A percentile compares a stretch with the other conserved stretches of the same genome.
phyloP scores from a whole-genome alignment of 1,284 basidiomycete species.

The Ustilago hordei region DNA sequence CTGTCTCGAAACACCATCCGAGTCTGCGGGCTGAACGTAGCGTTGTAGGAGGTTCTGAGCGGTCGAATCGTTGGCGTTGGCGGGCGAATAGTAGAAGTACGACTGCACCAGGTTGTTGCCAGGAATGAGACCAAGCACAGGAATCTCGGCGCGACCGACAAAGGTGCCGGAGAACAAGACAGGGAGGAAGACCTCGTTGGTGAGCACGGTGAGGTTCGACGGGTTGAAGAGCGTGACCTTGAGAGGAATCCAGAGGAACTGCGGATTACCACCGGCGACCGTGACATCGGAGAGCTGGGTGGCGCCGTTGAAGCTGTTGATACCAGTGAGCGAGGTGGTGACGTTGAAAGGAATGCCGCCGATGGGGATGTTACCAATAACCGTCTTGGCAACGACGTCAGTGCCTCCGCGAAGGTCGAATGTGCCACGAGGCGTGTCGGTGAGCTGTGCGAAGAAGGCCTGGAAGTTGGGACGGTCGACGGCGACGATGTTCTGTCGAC shows the following conservation, averaged over 20 bases:
- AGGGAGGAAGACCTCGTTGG: slow-evolving; percentile 75
- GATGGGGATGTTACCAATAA: slow-evolving; percentile 79
- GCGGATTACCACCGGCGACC: slow-evolving; percentile 54
- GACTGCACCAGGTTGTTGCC: slow-evolving; percentile 75
- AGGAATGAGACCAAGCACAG: slow-evolving; percentile 73
- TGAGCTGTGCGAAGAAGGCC: slow-evolving; percentile 75
- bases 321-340: slow-evolving; percentile 74
- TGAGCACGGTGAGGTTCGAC: slow-evolving; percentile 76
- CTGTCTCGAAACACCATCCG: slow-evolving; percentile 29
- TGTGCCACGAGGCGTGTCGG: slow-evolving; percentile 72
- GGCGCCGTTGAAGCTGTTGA: slow-evolving; percentile 52
- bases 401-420: slow-evolving; percentile 76
- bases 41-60: slow-evolving; percentile 72
- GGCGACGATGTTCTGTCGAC: slow-evolving; percentile 74
- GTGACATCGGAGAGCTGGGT: slow-evolving; percentile 71
- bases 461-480: slow-evolving; percentile 75
- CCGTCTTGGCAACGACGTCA: slow-evolving; percentile 76
- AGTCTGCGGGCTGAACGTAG: slow-evolving; percentile 60
- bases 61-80: slow-evolving; percentile 76
- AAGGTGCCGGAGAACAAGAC: slow-evolving; percentile 75
- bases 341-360: slow-evolving; percentile 77
- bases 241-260: slow-evolving; percentile 41
- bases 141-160: slow-evolving; percentile 71
- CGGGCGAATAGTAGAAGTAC: slow-evolving; percentile 79
- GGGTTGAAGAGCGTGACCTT: slow-evolving; percentile 54